Percentiles rank a stretch among this genome's conserved stretches.
These are phyloP conservation scores for Delonix regia DNA, from an alignment of 306 rosid species.

Conservation along the genomic window DNA sequence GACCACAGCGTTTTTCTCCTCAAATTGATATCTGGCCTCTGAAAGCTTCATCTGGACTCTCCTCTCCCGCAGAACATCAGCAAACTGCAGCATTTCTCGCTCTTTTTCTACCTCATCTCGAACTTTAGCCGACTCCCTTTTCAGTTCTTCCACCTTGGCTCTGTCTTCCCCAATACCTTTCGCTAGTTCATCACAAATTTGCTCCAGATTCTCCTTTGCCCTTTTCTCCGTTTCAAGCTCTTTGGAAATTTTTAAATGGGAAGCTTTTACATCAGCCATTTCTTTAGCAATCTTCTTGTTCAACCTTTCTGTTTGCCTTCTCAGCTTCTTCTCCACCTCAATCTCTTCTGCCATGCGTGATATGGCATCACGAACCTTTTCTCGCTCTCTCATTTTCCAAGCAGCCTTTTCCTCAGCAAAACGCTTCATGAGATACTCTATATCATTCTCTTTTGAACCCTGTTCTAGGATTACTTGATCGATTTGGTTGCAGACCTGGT, in stretches of 20 bases:
- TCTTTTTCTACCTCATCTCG: slow-evolving; percentile 67
- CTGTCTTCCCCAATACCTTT: slow-evolving; percentile 65
- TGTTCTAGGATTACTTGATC: slow-evolving; percentile 50
- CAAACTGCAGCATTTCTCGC: slow-evolving; percentile 75
- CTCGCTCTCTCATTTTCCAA: slow-evolving; percentile 61
- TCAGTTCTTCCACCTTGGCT: slow-evolving; percentile 63
- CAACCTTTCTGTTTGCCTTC: slow-evolving; percentile 63
- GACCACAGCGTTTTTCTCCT: slow-evolving; percentile 66
- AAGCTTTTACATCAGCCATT: slow-evolving; percentile 49
- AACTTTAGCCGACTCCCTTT: slow-evolving; percentile 54
- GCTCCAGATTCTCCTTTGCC: slow-evolving; percentile 63
- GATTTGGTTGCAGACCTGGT: slow-evolving; percentile 46
- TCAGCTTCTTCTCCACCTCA: slow-evolving; percentile 59
- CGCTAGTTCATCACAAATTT: slow-evolving; percentile 62
- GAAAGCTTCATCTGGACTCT: slow-evolving; percentile 81
- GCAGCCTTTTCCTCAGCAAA: slow-evolving; percentile 62
- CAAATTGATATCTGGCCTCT: slow-evolving; percentile 68
- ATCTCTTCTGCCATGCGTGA: slow-evolving; percentile 49
- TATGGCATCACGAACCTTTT: slow-evolving; percentile 42
- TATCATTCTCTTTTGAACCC: slow-evolving; percentile 42
- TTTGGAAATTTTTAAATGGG: slow-evolving; percentile 40
- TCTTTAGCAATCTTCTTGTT: slow-evolving; percentile 66
- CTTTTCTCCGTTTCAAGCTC: slow-evolving; percentile 61
- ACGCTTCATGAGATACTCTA: slow-evolving; percentile 46
- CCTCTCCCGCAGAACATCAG: slow-evolving; percentile 66